phyloP scores from a whole-genome alignment of 345 rosid genomes.

The Stellera chamaejasme region DNA sequence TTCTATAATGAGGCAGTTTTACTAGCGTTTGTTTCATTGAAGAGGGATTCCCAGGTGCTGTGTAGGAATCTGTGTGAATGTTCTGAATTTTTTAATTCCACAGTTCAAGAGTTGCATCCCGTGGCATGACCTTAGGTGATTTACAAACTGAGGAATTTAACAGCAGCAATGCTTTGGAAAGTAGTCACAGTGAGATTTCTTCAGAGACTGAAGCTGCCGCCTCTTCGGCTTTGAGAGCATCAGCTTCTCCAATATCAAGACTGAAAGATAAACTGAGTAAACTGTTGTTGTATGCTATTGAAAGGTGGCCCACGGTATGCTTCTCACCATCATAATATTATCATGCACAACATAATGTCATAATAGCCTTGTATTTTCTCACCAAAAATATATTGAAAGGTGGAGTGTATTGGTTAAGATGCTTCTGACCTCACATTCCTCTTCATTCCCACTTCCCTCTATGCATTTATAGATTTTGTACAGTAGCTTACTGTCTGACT shows the following conservation, averaged over 20 bases:
- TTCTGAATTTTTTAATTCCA: background rate
- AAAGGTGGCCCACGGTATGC: slow-evolving; percentile 76
- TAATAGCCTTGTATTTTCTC: background rate
- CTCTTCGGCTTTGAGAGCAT: slow-evolving; percentile 29
- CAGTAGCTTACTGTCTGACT: background rate
- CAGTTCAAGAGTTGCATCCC: slow-evolving; percentile 75
- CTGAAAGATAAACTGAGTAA: slow-evolving; percentile 43
- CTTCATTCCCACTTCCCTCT: background rate
- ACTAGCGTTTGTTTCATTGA: no score
- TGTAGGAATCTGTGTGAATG: background rate
- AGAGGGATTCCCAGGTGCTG: background rate
- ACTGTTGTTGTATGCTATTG: slow-evolving; percentile 46
- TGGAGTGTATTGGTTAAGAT: no score
- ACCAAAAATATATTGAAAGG: background rate
- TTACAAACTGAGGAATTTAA: slow-evolving; percentile 39
- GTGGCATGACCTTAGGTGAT: slow-evolving; percentile 56
- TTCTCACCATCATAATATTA: background rate
- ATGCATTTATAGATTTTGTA: no score
- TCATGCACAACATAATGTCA: background rate
- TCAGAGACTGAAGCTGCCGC: slow-evolving; percentile 26
- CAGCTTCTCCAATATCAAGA: slow-evolving; percentile 39
- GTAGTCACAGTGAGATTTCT: slow-evolving; percentile 25
- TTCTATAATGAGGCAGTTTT: background rate
- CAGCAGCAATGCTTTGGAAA: slow-evolving; percentile 18
- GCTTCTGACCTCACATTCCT: no score